A percentile compares a stretch with the other conserved stretches of the same genome.
Conservation (phyloP, 2,329 filamentous ascomycete species). For the Ascocoryne sarcoides region DNA sequence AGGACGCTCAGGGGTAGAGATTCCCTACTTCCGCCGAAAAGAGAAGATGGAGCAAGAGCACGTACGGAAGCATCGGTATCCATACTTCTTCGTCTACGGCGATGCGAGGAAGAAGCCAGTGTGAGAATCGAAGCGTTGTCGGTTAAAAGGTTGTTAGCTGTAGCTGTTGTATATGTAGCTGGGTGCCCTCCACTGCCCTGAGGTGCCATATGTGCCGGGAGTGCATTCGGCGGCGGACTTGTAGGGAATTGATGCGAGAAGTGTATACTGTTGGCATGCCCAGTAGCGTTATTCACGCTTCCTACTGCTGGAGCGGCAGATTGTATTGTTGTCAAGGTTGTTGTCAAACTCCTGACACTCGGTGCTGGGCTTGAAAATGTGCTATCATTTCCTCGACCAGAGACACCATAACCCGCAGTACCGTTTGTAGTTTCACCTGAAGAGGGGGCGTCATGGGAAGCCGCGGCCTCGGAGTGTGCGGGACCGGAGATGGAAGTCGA, state of each 20-base stretch:
- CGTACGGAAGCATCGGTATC: slow-evolving; percentile 82
- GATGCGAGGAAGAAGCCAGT: slow-evolving; percentile 73
- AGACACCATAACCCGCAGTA: slow-evolving; percentile 59
- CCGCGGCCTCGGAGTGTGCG: slow-evolving; percentile 62
- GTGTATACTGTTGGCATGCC: slow-evolving; percentile 36
- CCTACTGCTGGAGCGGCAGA: slow-evolving; percentile 50
- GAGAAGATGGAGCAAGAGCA: slow-evolving; percentile 71
- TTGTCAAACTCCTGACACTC: slow-evolving; percentile 71
- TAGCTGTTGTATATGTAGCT: slow-evolving; percentile 67
- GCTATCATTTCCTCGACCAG: slow-evolving; percentile 61
- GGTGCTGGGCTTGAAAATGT: slow-evolving; percentile 79
- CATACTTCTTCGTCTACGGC: slow-evolving; percentile 66
- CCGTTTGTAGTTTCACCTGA: slow-evolving; percentile 65
- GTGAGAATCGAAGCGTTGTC: slow-evolving; percentile 84
- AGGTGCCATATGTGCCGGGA: slow-evolving; percentile 60
- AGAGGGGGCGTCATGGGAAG: slow-evolving; percentile 62
- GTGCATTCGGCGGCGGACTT: slow-evolving; percentile 58
- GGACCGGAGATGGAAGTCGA: slow-evolving; percentile 71
- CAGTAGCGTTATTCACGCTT: slow-evolving; percentile 32
- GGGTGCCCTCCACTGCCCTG: slow-evolving; percentile 42
- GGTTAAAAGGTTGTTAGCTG: slow-evolving; percentile 71
- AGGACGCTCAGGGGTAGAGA: slow-evolving; percentile 71
- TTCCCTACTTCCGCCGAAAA: slow-evolving; percentile 76
- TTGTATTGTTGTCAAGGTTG: slow-evolving; percentile 78
- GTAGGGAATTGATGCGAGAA: slow-evolving; percentile 59